These are phyloP conservation scores for Daedalea quercina DNA, from an alignment of 768 basidiomycete genomes.

Conservation along the genomic window DNA sequence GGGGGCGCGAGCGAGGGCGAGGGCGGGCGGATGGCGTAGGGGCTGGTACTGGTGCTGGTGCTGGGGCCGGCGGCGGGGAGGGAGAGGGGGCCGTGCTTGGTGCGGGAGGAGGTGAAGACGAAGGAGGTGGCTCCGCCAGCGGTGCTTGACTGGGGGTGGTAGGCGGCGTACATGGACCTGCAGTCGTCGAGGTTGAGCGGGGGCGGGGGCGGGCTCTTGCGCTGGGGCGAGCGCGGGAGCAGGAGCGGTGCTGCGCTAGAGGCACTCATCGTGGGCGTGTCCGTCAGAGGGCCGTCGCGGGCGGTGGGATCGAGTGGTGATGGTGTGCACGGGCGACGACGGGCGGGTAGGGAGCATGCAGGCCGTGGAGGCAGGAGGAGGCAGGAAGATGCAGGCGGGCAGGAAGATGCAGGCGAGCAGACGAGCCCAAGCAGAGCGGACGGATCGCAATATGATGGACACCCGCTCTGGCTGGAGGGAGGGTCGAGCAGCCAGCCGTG, in stretches of 20 bases:
- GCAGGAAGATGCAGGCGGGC: not conserved
- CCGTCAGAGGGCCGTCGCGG: not conserved
- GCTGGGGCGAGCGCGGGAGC: conserved; percentile 1
- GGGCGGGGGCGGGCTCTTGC: conserved; percentile 16
- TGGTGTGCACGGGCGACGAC: conserved; percentile 4
- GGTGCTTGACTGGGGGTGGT: conserved; percentile 11
- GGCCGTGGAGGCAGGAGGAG: too few species aligned
- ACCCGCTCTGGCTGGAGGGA: too few species aligned
- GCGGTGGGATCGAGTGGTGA: conserved; percentile 6
- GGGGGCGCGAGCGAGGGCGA: not conserved
- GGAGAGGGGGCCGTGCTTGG: not conserved
- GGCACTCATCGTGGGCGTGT: not conserved
- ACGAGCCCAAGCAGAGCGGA: not conserved
- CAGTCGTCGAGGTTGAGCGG: conserved; percentile 22
- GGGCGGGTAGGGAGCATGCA: not conserved
- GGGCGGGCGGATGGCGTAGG: not conserved
- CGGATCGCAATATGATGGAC: too few species aligned
- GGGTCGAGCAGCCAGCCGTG: too few species aligned
- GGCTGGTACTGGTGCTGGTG: not conserved
- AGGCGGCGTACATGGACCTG: conserved; percentile 12
- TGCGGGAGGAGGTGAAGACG: conserved; percentile 26
- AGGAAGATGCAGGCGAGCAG: not conserved
- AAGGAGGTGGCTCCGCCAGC: conserved; percentile 14
- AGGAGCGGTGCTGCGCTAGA: too few species aligned
- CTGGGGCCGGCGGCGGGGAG: not conserved